Conservation (phyloP, 2,329 filamentous ascomycete species). For the Parascedosporium putredinis region DNA sequence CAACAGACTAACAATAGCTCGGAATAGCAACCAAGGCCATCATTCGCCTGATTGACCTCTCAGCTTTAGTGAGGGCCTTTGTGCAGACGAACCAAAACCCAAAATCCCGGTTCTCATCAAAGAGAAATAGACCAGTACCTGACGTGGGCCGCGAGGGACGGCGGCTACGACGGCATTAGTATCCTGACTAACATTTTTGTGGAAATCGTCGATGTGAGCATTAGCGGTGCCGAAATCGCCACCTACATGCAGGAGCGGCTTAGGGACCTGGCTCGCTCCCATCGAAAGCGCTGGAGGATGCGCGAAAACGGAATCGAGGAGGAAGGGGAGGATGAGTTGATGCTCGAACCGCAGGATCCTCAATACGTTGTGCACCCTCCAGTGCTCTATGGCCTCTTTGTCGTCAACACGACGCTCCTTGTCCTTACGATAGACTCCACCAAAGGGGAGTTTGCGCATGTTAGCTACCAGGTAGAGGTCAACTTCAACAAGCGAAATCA, state of each 20-base stretch:
- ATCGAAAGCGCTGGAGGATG: constrained; percentile 25
- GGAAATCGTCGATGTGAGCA: constrained; percentile 23
- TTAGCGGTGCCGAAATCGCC: constrained; percentile 21
- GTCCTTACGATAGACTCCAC: constrained; percentile 29
- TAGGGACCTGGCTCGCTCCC: constrained; percentile 22
- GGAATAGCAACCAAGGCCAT: constrained; percentile 28
- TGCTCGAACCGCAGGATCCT: not conserved
- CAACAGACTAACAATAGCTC: not conserved
- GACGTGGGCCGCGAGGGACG: constrained; percentile 32
- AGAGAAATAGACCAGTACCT: constrained; percentile 24
- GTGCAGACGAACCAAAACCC: constrained; percentile 24
- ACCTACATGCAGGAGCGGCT: constrained; percentile 25
- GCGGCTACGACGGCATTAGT: constrained; percentile 22
- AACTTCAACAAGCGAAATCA: constrained; percentile 28
- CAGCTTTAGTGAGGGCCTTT: constrained; percentile 21
- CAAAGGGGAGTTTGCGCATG: constrained; percentile 22
- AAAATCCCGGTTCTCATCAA: constrained; percentile 24
- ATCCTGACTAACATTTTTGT: constrained; percentile 28
- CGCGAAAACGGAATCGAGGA: not conserved
- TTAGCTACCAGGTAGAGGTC: constrained; percentile 32
- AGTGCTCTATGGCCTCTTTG: constrained; percentile 33
- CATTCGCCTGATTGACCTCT: constrained; percentile 28
- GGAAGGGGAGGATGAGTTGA: constrained; percentile 9
- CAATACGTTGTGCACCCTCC: constrained; percentile 17
- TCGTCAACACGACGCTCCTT: constrained; percentile 28